Conservation (phyloP, 2,329 filamentous ascomycete species). For the Ophiosphaerella narmari region DNA sequence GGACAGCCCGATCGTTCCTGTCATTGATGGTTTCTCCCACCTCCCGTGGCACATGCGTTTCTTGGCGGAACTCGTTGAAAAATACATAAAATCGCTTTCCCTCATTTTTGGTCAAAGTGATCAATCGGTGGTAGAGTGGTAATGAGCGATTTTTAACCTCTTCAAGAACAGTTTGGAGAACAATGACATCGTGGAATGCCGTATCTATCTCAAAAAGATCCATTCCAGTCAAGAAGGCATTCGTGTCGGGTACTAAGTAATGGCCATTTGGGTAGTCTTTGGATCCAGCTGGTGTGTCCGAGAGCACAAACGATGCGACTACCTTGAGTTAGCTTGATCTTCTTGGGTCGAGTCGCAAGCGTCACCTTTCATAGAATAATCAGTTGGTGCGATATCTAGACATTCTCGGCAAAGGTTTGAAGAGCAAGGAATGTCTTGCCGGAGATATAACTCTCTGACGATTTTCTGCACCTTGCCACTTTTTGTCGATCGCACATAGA, state of each 20-base stretch:
- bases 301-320: conserved; percentile 86
- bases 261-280: conserved; percentile 83
- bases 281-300: conserved; percentile 83
- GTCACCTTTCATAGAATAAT: conserved; percentile 77
- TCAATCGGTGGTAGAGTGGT: conserved; percentile 90
- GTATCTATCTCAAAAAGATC: conserved; percentile 92
- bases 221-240: conserved; percentile 93
- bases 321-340: conserved; percentile 20
- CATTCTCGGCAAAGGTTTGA: conserved; percentile 84
- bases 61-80: conserved; percentile 95
- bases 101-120: conserved; percentile 89
- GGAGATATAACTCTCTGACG: conserved; percentile 91
- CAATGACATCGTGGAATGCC: conserved; percentile 94
- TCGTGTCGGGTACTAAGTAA: conserved; percentile 94
- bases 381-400: conserved; percentile 72
- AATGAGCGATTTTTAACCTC: conserved; percentile 92
- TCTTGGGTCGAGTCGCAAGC: conserved; percentile 8
- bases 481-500: conserved; percentile 92
- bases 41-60: conserved; percentile 80
- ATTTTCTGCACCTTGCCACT: conserved; percentile 99
- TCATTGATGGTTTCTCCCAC: conserved; percentile 90
- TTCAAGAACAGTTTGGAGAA: conserved; percentile 94
- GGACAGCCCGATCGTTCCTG: conserved; percentile 89
- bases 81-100: conserved; percentile 98
- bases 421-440: conserved; percentile 96